A percentile compares a stretch with the other conserved stretches of the same genome.
Conservation (phyloP, 2,329 filamentous ascomycete genomes). For the Ceratocystis eucalypticola region DNA sequence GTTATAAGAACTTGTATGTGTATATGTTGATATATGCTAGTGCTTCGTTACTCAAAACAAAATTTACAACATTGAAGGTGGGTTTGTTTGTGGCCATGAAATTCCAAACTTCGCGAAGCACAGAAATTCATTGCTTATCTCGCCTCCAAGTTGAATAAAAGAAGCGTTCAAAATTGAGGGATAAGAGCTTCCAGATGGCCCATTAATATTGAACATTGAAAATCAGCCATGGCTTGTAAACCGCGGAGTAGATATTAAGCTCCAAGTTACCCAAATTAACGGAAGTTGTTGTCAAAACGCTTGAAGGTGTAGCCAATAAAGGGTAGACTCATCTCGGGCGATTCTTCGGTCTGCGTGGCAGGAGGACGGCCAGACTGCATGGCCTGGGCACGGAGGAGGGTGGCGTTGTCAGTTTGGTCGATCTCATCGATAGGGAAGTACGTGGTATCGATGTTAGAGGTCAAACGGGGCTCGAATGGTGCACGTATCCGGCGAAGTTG, state of each 20-base stretch:
- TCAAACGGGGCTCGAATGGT: constrained; percentile 87
- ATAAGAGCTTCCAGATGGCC: not conserved
- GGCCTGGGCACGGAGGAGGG: constrained; percentile 71
- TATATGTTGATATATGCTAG: not conserved
- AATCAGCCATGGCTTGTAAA: constrained; percentile 1
- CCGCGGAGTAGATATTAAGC: not conserved
- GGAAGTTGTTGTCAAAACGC: constrained; percentile 69
- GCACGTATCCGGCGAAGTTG: constrained; percentile 83
- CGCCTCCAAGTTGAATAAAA: constrained; percentile 4
- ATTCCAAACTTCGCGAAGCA: not conserved
- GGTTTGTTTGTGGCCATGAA: not conserved
- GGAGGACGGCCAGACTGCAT: constrained; percentile 47
- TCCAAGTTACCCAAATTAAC: constrained; percentile 29
- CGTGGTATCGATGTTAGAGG: constrained; percentile 86
- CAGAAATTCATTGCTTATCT: not conserved
- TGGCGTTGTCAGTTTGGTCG: constrained; percentile 87
- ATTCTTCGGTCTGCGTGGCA: constrained; percentile 43
- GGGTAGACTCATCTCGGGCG: constrained; percentile 74
- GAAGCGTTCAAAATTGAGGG: constrained; percentile 22
- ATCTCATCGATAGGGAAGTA: constrained; percentile 99
- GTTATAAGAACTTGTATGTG: not conserved
- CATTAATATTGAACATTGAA: constrained; percentile 4
- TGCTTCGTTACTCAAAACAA: not conserved
- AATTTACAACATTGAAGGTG: not conserved
- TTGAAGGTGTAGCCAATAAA: constrained; percentile 96